Base-by-base conservation (phyloP, 208 protist species). In the Lotmaria passim region DNA sequence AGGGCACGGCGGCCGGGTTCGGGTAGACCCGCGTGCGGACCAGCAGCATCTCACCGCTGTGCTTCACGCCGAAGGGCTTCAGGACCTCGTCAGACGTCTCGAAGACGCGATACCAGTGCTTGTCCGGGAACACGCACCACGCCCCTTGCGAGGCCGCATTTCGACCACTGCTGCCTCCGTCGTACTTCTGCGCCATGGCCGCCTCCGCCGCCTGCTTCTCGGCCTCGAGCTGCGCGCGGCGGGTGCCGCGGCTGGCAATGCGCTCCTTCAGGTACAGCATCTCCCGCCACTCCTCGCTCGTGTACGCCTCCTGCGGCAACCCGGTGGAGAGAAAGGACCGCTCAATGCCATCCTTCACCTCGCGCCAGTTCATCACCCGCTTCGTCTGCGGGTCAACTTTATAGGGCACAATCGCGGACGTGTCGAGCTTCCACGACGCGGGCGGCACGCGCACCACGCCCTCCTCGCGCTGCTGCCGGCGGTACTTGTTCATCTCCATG, bases 371-470 rank as follows among this genome's bases (percentile, higher is more conserved):
- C 23, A 78, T 81, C 30, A 96, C 75, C 43, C 68, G 85, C 58
- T 81, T 84, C 24, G 74, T 85, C 23, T 90, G 75, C 23, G 72
- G 68, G 75, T 95, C 82, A 24, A 93, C 43, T 56, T 90, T 87
- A 75, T 96, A 96, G 31, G 87, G 89, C 48, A 94, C 89, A 48
- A 96, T 88, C 14, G 83, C 69, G 48, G 71, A 72, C 12, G 85
- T 90, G 65, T 93, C 84, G 7, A 95, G 34, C 30, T 67, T 69
- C 92, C 92, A 96, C 41, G 64, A 52, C 12, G 87, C 78, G 3
- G 92, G 92, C 60, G 92, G 92, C 63, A 96, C 82, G 19, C 88
- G 85, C 65, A 96, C 89, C 34, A 94, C 92, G 19, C 92, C 92
- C 44, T 96, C 92, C 71, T 96, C 92, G 23, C 79, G 72, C 71